These are phyloP conservation scores for Kluyveromyces nonfermentans DNA, from an alignment of 805 yeast genomes.

Conservation along the genomic window DNA sequence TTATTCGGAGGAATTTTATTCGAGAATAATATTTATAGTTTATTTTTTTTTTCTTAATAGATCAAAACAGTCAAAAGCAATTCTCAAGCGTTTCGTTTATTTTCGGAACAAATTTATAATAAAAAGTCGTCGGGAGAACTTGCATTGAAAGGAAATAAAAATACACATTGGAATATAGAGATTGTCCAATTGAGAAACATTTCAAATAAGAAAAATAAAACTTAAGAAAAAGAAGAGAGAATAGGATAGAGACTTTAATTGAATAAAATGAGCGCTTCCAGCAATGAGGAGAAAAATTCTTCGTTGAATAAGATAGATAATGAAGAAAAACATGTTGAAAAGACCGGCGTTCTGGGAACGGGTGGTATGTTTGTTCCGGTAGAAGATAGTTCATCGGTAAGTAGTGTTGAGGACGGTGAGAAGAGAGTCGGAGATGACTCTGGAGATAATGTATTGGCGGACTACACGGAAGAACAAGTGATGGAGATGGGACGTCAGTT, in stretches of 20 bases:
- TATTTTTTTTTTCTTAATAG: too few relatives aligned
- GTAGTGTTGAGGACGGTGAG: conserved; percentile 6
- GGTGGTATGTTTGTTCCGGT: conserved; percentile 3
- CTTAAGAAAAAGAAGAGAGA: too few relatives aligned
- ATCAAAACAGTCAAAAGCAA: too few relatives aligned
- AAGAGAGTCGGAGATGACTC: conserved; percentile 3
- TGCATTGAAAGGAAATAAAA: too few relatives aligned
- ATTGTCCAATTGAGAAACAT: too few relatives aligned
- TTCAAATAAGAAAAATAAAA: too few relatives aligned
- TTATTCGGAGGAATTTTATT: too few relatives aligned
- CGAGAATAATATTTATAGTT: too few relatives aligned
- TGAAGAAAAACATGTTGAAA: neutral
- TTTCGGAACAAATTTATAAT: too few relatives aligned
- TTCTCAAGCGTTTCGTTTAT: too few relatives aligned
- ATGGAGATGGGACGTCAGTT: conserved; percentile 63
- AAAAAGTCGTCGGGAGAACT: too few relatives aligned
- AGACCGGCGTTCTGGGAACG: neutral
- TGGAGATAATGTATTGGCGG: conserved; percentile 40
- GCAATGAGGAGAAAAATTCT: neutral
- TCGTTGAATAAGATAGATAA: neutral
- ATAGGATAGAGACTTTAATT: neutral
- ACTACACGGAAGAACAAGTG: conserved; percentile 53
- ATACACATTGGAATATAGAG: too few relatives aligned
- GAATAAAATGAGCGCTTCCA: neutral
- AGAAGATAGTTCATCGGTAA: conserved; percentile 3